Conservation (phyloP, 352 stramenopile species). For the Globisporangium paddicum region DNA sequence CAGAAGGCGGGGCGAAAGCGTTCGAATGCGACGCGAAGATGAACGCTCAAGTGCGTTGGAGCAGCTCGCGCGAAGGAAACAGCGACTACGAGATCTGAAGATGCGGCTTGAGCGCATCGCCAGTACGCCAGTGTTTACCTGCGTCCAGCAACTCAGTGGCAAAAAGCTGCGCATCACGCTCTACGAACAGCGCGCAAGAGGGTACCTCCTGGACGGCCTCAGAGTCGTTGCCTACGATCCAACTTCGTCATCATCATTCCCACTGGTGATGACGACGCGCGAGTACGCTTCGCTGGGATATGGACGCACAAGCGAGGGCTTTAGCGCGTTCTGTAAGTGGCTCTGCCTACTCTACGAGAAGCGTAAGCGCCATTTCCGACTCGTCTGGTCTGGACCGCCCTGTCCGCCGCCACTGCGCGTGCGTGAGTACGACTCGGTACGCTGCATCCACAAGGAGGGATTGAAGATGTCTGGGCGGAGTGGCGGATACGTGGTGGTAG, state of each 20-base stretch:
- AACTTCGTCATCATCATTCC: constrained; percentile 27
- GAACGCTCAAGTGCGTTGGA: constrained; percentile 21
- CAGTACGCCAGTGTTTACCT: constrained; percentile 27
- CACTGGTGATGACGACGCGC: constrained; percentile 30
- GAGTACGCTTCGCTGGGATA: constrained; percentile 51
- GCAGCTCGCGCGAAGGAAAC: constrained; percentile 10
- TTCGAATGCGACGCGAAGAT: constrained; percentile 50
- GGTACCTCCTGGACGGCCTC: constrained; percentile 46
- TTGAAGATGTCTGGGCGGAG: constrained; percentile 17
- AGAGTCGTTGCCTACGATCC: constrained; percentile 54
- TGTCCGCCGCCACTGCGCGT: constrained; percentile 49
- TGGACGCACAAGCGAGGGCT: constrained; percentile 31
- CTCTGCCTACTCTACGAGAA: constrained; percentile 58
- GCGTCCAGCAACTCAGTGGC: constrained; percentile 32
- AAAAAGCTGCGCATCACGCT: constrained; percentile 43
- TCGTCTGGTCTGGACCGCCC: constrained; percentile 51
- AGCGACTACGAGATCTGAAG: constrained; percentile 14
- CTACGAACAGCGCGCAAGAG: constrained; percentile 31
- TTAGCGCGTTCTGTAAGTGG: constrained; percentile 52
- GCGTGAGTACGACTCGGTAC: constrained; percentile 38
- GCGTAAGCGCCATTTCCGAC: constrained; percentile 35
- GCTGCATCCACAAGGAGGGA: constrained; percentile 64
- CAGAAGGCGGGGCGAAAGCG: constrained; percentile 32
- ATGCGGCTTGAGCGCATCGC: constrained; percentile 16
- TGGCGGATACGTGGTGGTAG: constrained; percentile 21